Evolutionary conservation across 106 monocot genomes (phyloP).

Genomic region (Platanthera guangdongensis): DNA sequence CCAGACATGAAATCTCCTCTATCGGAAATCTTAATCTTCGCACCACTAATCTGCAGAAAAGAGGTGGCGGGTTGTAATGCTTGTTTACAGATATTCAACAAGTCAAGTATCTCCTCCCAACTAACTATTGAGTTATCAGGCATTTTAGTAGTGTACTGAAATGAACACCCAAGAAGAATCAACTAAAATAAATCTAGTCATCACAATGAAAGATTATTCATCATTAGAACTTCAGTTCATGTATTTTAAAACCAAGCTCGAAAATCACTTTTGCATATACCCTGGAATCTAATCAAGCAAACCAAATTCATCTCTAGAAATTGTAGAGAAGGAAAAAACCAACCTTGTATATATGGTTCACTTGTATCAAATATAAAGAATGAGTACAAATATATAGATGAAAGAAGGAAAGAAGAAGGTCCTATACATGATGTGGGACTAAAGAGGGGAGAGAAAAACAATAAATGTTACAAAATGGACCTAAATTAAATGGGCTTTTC

Average conservation of each 20-base stretch:
- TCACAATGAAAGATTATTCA: not conserved
- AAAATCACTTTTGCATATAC: not conserved
- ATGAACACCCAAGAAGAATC: not conserved
- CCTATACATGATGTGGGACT: too few species aligned
- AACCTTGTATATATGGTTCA: too few species aligned
- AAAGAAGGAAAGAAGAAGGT: too few species aligned
- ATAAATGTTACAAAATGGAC: too few species aligned
- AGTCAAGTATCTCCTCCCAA: not conserved
- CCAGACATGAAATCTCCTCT: constrained; percentile 93
- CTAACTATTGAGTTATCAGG: too few species aligned
- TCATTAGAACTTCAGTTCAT: not conserved
- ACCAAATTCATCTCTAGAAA: not conserved
- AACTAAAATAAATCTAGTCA: not conserved
- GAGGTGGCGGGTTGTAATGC: not conserved
- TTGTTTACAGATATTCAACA: not conserved
- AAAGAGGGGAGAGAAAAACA: too few species aligned
- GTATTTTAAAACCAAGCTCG: not conserved
- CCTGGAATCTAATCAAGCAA: not conserved
- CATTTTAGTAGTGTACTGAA: not conserved
- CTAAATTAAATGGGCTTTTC: too few species aligned
- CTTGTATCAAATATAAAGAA: too few species aligned
- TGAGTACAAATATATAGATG: too few species aligned
- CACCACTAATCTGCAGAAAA: constrained; percentile 66
- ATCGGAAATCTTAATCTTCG: constrained; percentile 91
- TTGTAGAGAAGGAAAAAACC: too few species aligned